phyloP scores from a whole-genome alignment of 441 rosid species.

The Syzygium malaccense region DNA sequence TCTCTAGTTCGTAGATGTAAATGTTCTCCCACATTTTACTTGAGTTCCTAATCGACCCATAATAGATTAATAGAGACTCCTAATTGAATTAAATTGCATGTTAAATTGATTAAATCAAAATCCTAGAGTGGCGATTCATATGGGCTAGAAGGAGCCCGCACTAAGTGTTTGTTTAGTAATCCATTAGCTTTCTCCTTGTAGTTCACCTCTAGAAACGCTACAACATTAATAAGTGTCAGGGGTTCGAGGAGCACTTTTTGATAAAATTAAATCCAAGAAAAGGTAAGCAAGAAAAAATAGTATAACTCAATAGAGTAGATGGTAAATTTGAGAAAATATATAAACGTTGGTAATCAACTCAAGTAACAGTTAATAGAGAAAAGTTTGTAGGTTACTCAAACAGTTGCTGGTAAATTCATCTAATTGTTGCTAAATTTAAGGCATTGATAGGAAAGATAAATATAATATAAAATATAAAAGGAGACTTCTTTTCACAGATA shows the following conservation, averaged over 20 bases:
- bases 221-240: background rate
- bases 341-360: background rate
- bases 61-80: background rate
- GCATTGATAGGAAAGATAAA: background rate
- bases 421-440: background rate
- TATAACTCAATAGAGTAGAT: background rate
- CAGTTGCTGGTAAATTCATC: background rate
- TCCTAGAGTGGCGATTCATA: background rate
- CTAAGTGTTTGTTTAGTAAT: background rate
- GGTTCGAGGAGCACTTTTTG: background rate
- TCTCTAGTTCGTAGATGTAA: background rate
- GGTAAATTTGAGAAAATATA: background rate
- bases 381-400: background rate
- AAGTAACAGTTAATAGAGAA: background rate
- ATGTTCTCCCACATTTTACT: background rate
- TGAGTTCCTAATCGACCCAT: background rate
- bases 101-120: background rate
- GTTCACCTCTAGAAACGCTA: background rate
- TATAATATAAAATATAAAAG: background rate
- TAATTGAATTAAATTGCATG: background rate
- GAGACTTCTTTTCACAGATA: background rate
- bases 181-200: background rate
- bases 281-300: background rate
- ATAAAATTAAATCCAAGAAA: background rate
- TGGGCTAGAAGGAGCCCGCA: background rate